A percentile compares a stretch with the other conserved stretches of the same genome.
Conservation (phyloP, 352 stramenopile genomes). For the Poterioochromonas sp. region DNA sequence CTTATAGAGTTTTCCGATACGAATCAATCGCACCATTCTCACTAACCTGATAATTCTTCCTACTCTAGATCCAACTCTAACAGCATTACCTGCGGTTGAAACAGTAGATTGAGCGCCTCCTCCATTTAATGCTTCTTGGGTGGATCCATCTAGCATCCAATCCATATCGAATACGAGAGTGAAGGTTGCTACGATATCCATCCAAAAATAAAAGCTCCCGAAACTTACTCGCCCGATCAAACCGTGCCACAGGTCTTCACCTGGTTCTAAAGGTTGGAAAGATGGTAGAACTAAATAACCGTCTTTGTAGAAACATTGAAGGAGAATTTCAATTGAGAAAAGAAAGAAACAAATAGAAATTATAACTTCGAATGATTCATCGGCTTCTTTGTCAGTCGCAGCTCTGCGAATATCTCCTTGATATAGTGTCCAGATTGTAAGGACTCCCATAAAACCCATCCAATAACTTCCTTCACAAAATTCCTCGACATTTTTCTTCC, state of each 20-base stretch:
- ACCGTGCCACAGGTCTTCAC: background rate
- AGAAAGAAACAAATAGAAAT: constrained; percentile 71
- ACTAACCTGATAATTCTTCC: constrained; percentile 55
- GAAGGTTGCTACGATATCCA: constrained; percentile 82
- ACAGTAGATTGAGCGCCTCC: constrained; percentile 45
- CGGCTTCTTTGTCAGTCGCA: constrained; percentile 55
- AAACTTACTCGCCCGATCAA: constrained; percentile 59
- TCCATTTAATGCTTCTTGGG: constrained; percentile 24
- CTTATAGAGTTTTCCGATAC: constrained; percentile 70
- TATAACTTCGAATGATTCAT: constrained; percentile 69
- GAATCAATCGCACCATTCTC: constrained; percentile 64
- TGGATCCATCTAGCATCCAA: constrained; percentile 42
- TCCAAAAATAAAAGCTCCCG: constrained; percentile 83
- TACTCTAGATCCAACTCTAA: constrained; percentile 67
- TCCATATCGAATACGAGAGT: constrained; percentile 73
- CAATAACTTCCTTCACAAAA: constrained; percentile 43
- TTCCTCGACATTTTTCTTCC: background rate
- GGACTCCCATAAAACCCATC: constrained; percentile 68
- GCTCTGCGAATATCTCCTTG: constrained; percentile 75
- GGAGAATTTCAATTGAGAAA: constrained; percentile 72
- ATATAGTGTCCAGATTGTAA: constrained; percentile 82
- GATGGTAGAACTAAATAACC: constrained; percentile 44
- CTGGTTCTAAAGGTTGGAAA: constrained; percentile 19
- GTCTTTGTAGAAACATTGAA: constrained; percentile 49
- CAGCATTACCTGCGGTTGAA: constrained; percentile 69